A percentile compares a stretch with the other conserved stretches of the same genome.
These are phyloP conservation scores for Hylodesmum podocarpum DNA, from an alignment of 306 rosid species.

Conservation along the genomic window DNA sequence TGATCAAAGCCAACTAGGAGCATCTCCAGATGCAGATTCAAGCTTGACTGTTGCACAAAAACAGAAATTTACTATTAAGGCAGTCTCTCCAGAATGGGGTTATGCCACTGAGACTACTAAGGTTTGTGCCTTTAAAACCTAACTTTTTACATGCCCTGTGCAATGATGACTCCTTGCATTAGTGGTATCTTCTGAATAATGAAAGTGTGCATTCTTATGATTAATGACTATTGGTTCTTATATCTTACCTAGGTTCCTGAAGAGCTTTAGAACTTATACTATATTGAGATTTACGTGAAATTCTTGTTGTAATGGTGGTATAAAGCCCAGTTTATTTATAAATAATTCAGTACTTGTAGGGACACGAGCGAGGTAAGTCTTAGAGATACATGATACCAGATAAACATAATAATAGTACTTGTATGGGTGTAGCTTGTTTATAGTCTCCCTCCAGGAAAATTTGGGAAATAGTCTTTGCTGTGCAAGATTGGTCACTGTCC, in stretches of 20 bases:
- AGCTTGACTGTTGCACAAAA: slow-evolving; percentile 70
- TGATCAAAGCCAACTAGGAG: slow-evolving; percentile 54
- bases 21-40: slow-evolving; percentile 45
- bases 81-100: slow-evolving; percentile 90
- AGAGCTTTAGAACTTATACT: slow-evolving; percentile 12
- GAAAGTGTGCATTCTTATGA: slow-evolving; percentile 2
- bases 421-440: not conserved
- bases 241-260: slow-evolving; percentile 19
- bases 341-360: slow-evolving; percentile 55
- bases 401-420: slow-evolving; percentile 10
- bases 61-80: slow-evolving; percentile 72
- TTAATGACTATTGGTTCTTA: slow-evolving; percentile 14
- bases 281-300: slow-evolving; percentile 1
- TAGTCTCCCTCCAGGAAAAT: not conserved
- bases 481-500: slow-evolving; percentile 9
- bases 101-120: slow-evolving; percentile 73
- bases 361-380: slow-evolving; percentile 75
- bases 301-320: not conserved
- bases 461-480: slow-evolving; percentile 5
- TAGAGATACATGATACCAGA: slow-evolving; percentile 6
- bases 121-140: slow-evolving; percentile 47
- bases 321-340: not conserved
- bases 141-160: slow-evolving; percentile 6
- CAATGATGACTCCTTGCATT: slow-evolving; percentile 2
- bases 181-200: not conserved